Conservation (phyloP, 495 filamentous ascomycete species). For the Aspergillus ostianus region DNA sequence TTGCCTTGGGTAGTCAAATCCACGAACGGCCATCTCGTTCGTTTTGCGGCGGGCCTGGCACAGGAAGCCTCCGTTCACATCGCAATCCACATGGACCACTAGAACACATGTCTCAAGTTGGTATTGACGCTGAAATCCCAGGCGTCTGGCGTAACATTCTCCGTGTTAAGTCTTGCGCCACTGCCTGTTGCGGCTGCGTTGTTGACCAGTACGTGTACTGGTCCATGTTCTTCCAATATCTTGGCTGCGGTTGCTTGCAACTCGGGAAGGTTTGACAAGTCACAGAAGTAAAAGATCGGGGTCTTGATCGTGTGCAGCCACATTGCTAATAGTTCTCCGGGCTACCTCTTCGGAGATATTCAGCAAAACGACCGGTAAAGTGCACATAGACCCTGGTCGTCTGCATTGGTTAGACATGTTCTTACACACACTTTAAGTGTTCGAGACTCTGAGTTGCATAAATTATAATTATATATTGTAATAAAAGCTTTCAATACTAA, state of each 20-base stretch:
- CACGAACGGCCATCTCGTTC: no score
- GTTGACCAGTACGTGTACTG: slow-evolving; percentile 39
- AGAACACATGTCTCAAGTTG: slow-evolving; percentile 33
- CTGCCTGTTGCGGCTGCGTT: slow-evolving; percentile 31
- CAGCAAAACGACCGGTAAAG: slow-evolving; percentile 49
- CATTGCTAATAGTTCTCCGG: slow-evolving; percentile 10
- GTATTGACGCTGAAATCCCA: slow-evolving; percentile 28
- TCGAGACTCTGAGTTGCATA: no score
- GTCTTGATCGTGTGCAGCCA: slow-evolving; percentile 4
- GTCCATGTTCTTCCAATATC: slow-evolving; percentile 26
- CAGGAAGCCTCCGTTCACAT: no score
- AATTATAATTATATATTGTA: no score
- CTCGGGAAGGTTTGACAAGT: slow-evolving; percentile 39
- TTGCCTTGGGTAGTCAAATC: no score
- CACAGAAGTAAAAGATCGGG: slow-evolving; percentile 32
- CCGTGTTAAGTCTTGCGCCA: slow-evolving; percentile 22
- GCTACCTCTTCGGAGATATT: slow-evolving; percentile 38
- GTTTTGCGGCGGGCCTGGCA: no score
- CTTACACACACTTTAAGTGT: no score
- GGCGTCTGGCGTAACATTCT: slow-evolving; percentile 23
- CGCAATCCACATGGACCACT: no score
- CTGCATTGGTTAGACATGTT: no score
- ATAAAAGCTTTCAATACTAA: no score
- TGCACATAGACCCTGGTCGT: no score
- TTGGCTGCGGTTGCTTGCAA: slow-evolving; percentile 28